Percentiles rank a stretch among this genome's conserved stretches.
These are phyloP conservation scores for Heterobasidion parviporum DNA, from an alignment of 1,284 basidiomycete species.

Conservation along the genomic window DNA sequence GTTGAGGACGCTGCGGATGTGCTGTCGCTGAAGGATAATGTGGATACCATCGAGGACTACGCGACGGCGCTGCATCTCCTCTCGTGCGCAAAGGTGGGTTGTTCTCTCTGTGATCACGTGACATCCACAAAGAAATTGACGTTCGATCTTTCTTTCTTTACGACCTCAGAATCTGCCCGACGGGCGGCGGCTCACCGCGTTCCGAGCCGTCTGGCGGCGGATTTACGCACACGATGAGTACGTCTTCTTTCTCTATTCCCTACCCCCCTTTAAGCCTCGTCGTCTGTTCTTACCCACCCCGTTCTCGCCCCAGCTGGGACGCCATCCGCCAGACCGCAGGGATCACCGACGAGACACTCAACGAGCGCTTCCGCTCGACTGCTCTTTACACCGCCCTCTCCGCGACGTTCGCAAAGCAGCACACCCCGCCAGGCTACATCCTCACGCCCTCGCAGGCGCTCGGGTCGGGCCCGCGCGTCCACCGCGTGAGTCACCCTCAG, in stretches of 20 bases:
- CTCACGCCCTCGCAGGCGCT: conserved; percentile 44
- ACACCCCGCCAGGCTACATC: conserved; percentile 38
- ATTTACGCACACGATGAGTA: conserved; percentile 87
- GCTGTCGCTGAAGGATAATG: conserved; percentile 65
- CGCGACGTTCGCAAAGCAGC: conserved; percentile 35
- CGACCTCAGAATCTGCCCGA: conserved; percentile 53
- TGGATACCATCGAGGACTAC: conserved; percentile 45
- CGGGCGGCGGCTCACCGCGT: conserved; percentile 57
- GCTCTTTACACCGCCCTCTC: conserved; percentile 60
- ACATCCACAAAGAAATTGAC: neutral
- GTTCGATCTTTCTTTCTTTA: conserved; percentile 8
- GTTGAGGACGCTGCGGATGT: conserved; percentile 66
- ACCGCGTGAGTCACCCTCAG: too few species aligned
- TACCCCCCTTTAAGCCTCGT: neutral
- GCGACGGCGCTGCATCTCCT: conserved; percentile 59
- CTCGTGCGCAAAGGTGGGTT: conserved; percentile 39
- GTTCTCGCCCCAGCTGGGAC: conserved; percentile 55
- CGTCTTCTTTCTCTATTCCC: conserved; percentile 17
- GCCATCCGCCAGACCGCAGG: conserved; percentile 57
- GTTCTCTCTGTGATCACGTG: neutral
- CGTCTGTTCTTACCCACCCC: neutral
- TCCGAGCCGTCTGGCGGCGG: conserved; percentile 77
- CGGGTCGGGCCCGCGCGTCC: neutral
- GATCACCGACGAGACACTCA: conserved; percentile 65
- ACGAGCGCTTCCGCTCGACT: conserved; percentile 54